These are phyloP conservation scores for Endoconidiophora polonica DNA, from an alignment of 2,329 filamentous ascomycete species.

Conservation along the genomic window DNA sequence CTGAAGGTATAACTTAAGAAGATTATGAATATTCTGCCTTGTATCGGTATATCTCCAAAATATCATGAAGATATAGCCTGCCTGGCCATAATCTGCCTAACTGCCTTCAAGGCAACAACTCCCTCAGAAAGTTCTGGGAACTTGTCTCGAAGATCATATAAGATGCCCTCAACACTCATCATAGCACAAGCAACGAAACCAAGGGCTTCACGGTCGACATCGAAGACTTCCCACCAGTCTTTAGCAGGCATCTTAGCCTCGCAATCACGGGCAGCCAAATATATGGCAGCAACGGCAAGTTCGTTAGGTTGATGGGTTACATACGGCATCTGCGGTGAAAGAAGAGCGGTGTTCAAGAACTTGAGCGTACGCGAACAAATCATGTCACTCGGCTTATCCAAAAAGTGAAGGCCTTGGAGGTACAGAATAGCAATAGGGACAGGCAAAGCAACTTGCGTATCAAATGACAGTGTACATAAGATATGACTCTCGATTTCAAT, in stretches of 20 bases:
- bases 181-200: conserved; percentile 82
- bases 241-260: conserved; percentile 63
- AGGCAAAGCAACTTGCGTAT: conserved; percentile 71
- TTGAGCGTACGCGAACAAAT: conserved; percentile 41
- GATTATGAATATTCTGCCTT: neutral
- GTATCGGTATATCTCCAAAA: too few species aligned
- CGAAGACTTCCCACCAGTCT: conserved; percentile 97
- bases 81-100: conserved; percentile 29
- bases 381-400: conserved; percentile 17
- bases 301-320: conserved; percentile 79
- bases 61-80: conserved; percentile 15
- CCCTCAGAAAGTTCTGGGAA: conserved; percentile 31
- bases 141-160: conserved; percentile 38
- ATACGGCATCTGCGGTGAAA: conserved; percentile 80
- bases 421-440: conserved; percentile 83
- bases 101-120: conserved; percentile 39
- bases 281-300: conserved; percentile 76
- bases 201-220: conserved; percentile 84
- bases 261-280: conserved; percentile 66
- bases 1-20: neutral
- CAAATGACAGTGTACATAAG: conserved; percentile 59
- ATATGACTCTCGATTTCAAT: conserved; percentile 64
- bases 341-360: conserved; percentile 70
- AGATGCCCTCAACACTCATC: conserved; percentile 60
- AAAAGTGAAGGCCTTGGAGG: conserved; percentile 68